Evolutionary conservation across 2,329 filamentous ascomycete species (phyloP).

Genomic region (Colletotrichum kahawae): DNA sequence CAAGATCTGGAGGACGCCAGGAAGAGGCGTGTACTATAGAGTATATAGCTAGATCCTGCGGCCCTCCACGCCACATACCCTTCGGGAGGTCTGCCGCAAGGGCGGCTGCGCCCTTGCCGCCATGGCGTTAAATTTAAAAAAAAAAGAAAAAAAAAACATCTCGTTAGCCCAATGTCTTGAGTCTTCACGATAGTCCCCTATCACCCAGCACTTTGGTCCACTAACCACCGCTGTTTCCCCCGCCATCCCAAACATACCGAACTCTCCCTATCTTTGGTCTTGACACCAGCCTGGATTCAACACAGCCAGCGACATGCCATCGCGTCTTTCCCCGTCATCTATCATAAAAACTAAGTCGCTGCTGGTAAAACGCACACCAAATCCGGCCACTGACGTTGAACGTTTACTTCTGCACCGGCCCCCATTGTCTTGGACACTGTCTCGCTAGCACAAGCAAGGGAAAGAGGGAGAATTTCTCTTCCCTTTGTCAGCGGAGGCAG

Average conservation of each 20-base stretch:
- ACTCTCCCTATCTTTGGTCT: neutral
- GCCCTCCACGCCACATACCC: too few relatives aligned
- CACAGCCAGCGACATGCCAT: neutral
- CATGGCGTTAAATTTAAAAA: too few relatives aligned
- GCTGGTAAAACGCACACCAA: neutral
- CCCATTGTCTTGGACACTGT: constrained; percentile 1
- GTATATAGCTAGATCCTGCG: too few relatives aligned
- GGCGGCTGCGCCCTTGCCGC: too few relatives aligned
- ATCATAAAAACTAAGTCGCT: neutral
- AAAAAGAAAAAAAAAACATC: too few relatives aligned
- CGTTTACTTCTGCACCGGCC: constrained; percentile 3
- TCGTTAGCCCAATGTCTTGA: neutral
- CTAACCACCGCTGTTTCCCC: neutral
- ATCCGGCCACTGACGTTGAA: constrained; percentile 5
- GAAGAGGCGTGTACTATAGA: too few relatives aligned
- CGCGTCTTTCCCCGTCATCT: neutral
- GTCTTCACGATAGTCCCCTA: neutral
- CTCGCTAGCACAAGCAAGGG: neutral
- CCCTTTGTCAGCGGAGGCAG: neutral
- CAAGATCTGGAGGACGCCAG: too few relatives aligned
- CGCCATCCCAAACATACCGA: neutral
- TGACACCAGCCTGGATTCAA: neutral
- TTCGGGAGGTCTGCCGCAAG: too few relatives aligned
- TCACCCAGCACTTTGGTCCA: neutral
- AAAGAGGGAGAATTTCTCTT: neutral